These are phyloP conservation scores for Raffaelea deltoideospora DNA, from an alignment of 2,329 filamentous ascomycete genomes.

Conservation along the genomic window DNA sequence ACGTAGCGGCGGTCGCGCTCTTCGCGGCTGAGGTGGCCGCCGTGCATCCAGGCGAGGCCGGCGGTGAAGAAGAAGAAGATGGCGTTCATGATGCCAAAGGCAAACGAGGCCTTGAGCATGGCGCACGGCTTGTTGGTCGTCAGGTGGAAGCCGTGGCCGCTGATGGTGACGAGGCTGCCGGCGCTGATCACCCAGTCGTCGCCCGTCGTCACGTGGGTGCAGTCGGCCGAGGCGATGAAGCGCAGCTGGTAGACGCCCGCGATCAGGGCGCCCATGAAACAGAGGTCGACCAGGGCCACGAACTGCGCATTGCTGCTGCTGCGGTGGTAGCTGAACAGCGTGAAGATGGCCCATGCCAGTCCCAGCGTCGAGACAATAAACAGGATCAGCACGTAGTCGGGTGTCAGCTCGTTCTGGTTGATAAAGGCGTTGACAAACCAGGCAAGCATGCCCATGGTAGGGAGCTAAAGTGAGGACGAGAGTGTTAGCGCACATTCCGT, in stretches of 20 bases:
- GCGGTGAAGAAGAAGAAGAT: conserved; percentile 69
- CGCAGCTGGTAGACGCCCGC: conserved; percentile 45
- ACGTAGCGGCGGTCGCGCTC: conserved; percentile 34
- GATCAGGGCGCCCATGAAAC: conserved; percentile 49
- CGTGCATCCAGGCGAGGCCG: conserved; percentile 50
- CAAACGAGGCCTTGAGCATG: conserved; percentile 85
- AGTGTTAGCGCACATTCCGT: no score
- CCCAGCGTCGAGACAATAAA: conserved; percentile 53
- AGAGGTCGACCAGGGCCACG: conserved; percentile 43
- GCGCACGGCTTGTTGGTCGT: conserved; percentile 62
- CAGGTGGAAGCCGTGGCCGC: conserved; percentile 33
- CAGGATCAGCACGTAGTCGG: conserved; percentile 46
- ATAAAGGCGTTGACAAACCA: conserved; percentile 50
- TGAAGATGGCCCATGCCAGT: conserved; percentile 47
- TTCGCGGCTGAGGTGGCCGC: conserved; percentile 21
- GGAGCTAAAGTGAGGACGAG: conserved; percentile 30
- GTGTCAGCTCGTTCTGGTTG: conserved; percentile 40
- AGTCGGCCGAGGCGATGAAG: conserved; percentile 48
- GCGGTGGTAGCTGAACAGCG: conserved; percentile 52
- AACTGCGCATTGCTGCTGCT: conserved; percentile 44
- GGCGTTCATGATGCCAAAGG: conserved; percentile 76
- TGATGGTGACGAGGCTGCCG: conserved; percentile 44
- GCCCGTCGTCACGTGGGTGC: conserved; percentile 39
- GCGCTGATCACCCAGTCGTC: conserved; percentile 41
- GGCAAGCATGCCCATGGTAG: conserved; percentile 49